Base-by-base conservation (phyloP, 257 asterid genomes). In the Rubia yunnanensis region DNA sequence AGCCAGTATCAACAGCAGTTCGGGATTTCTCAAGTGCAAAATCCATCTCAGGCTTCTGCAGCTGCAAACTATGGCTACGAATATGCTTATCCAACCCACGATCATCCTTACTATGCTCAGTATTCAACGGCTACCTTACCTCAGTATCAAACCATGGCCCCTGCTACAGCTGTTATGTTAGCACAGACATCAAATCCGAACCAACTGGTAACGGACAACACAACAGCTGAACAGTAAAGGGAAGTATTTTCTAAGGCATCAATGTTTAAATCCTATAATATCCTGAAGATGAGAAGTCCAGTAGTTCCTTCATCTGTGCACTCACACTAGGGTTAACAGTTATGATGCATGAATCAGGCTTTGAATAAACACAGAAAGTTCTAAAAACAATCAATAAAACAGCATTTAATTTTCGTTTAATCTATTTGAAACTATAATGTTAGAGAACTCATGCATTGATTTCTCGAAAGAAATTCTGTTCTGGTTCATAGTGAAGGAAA, bases 111-210 rank as follows among this genome's bases (percentile, higher is more conserved):
- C 66, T 85, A 83, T 75, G 74, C 71, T 63, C 88, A 81, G 39
- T 82, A 75, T 52, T 56, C 72, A 60, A 73, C 76, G 39, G 65
- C 82, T 14, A 55, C 82, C 20, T 71, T 72, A 18, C 82, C 92
- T 61, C 95, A 79, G 55, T 87, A 85, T 76, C 88, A 87, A 66
- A 83, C 92, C 26, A 83, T 85, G 74, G 82, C 81, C 46, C 85
- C 89, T 1, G 84, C 81, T 32, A 57, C 85, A 31, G 87, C 91
- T 17, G 80, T 74, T 18, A 64, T 83, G 76, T 28, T 76, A 60
- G 56, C 90, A 18, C 92, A 87, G 65, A 78, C 72, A 61, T 50
- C 57, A 11, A 50, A 44, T 15, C 38, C 89, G 10, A 7, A 77
- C 30, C 87, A 80, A 54, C 23, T 72, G 34, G 67, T 78, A 10